Base-by-base conservation (phyloP, 345 rosid species). In the Nephelium lappaceum region DNA sequence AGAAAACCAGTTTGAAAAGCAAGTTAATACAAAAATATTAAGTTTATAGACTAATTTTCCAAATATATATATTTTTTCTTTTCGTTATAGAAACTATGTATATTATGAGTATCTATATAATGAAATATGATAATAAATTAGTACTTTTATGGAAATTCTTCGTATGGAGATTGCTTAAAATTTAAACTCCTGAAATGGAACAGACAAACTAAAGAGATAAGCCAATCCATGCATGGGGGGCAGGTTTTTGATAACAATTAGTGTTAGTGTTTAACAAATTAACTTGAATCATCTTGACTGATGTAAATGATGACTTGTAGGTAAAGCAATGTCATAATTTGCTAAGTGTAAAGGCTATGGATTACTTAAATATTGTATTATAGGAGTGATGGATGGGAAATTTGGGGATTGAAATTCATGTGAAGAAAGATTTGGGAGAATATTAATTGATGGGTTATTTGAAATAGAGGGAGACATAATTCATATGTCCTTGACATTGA, bases 391-490 rank as follows among this genome's bases (percentile, higher is more conserved):
- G 74, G 76, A 74, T 80, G 74, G 81, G 77, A 78, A 80, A 71
- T 78, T 51, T 19, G 45, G 12, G 72, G 73, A 63, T 78, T 73
- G 39, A 68, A 74, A 78, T 75, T 73, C 81, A 69, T 78, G 81
- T 73, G 76, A 24, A 66, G 62, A 75, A 79, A 77, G 77, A 77
- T 74, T 67, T 71, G 31, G 67, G 41, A 23, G 19, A 53, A 24
- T 60, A 74, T 77, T 51, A 79, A 83, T 86, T 75, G 42, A 83
- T 75, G 67, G 81, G 73, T 66, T 62, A 78, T 75, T 86, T 78
- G 84, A 86, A 80, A 75, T 75, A 57, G 71, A 80, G 67, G 83
- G 80, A 69, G 72, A 77, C 83, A 82, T 60, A 82, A 74, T 80
- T 69, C 73, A 60, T 77, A 43, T 81, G 85, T 69, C 79, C 79